A percentile compares a stretch with the other conserved stretches of the same genome.
phyloP scores from a whole-genome alignment of 108 stramenopile genomes.

The Pseudonitzschia delicatissima region DNA sequence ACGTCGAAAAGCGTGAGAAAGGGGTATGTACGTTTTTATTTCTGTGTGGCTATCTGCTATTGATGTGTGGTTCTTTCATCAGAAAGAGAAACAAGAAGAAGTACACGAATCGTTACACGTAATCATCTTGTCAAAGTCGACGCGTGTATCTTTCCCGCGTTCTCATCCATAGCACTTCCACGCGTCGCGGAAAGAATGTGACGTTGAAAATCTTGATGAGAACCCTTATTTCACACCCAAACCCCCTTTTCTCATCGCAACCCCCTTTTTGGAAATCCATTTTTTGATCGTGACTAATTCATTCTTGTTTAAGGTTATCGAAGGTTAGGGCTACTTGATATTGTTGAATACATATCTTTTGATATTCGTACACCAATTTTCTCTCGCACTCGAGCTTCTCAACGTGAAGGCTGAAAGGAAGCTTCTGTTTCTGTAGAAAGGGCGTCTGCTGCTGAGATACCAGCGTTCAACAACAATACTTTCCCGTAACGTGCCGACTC shows the following conservation, averaged over 20 bases:
- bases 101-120: too few relatives aligned
- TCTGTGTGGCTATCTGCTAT: slow-evolving; percentile 4
- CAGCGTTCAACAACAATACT: too few relatives aligned
- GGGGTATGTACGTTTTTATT: not conserved
- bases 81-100: not conserved
- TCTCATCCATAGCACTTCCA: not conserved
- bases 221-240: too few relatives aligned
- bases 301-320: slow-evolving; percentile 2
- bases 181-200: slow-evolving; percentile 2
- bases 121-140: not conserved
- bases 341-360: slow-evolving; percentile 10
- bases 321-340: too few relatives aligned
- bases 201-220: too few relatives aligned
- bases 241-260: too few relatives aligned
- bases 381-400: too few relatives aligned
- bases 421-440: not conserved
- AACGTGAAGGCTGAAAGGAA: too few relatives aligned
- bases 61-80: not conserved
- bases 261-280: too few relatives aligned
- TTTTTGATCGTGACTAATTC: not conserved
- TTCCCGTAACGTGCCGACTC: too few relatives aligned
- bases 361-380: too few relatives aligned
- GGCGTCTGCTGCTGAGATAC: too few relatives aligned
- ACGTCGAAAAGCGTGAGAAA: not conserved
- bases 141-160: slow-evolving; percentile 5